These are phyloP conservation scores for Meripilus lineatus DNA, from an alignment of 1,284 basidiomycete species.

Conservation along the genomic window DNA sequence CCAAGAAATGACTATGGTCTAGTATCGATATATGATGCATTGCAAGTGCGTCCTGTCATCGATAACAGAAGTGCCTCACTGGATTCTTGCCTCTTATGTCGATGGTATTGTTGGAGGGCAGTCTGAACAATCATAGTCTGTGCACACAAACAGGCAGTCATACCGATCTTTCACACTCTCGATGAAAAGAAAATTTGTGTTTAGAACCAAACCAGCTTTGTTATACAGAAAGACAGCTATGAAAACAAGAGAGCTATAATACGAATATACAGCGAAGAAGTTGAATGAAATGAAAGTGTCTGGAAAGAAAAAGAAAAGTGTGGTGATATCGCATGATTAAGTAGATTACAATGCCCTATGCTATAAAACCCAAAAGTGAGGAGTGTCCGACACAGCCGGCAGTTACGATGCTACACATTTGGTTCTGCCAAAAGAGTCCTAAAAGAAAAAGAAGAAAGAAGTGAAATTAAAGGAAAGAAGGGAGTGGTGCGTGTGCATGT, in stretches of 20 bases:
- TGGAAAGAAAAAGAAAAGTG: constrained; percentile 4
- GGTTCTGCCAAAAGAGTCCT: constrained; percentile 21
- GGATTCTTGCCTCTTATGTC: no score
- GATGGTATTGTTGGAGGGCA: no score
- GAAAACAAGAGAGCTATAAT: constrained; percentile 17
- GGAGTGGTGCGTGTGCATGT: constrained; percentile 15
- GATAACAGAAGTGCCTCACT: no score
- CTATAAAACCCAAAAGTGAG: constrained; percentile 21
- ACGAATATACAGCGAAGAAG: constrained; percentile 7
- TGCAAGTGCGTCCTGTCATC: no score
- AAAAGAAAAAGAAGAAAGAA: constrained; percentile 23
- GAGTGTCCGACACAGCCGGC: constrained; percentile 16
- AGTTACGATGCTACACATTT: constrained; percentile 33
- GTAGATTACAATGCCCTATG: constrained; percentile 21
- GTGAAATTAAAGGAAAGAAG: constrained; percentile 14
- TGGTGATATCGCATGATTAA: constrained; percentile 18
- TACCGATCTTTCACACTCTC: no score
- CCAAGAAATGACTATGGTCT: no score
- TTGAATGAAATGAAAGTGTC: constrained; percentile 5
- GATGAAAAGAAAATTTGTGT: no score
- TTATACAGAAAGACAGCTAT: constrained; percentile 10
- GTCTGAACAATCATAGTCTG: no score
- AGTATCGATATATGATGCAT: no score
- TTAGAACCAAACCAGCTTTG: constrained; percentile 24
- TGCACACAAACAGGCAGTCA: no score